These are phyloP conservation scores for Uncinocarpus reesii DNA, from an alignment of 2,329 filamentous ascomycete genomes.

Conservation along the genomic window DNA sequence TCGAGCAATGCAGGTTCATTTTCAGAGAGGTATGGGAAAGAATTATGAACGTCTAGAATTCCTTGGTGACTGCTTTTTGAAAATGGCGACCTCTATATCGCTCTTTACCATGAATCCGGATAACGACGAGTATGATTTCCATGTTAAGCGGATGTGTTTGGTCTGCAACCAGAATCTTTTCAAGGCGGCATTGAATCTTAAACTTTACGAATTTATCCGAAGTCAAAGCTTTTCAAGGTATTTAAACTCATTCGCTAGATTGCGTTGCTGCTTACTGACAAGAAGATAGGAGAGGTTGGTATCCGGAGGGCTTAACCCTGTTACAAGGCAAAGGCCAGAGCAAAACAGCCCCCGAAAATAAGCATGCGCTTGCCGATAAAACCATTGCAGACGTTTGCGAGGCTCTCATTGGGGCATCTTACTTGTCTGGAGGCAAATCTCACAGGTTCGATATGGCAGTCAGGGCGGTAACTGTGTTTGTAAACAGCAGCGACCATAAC, in stretches of 20 bases:
- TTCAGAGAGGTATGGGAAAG: conserved; percentile 75
- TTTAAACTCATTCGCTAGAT: neutral
- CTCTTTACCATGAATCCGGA: conserved; percentile 67
- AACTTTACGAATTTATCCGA: conserved; percentile 64
- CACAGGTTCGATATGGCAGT: conserved; percentile 51
- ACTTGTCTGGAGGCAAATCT: conserved; percentile 45
- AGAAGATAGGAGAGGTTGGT: conserved; percentile 60
- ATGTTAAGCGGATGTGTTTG: conserved; percentile 81
- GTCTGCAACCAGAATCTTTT: conserved; percentile 88
- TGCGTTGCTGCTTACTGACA: conserved; percentile 11
- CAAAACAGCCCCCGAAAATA: conserved; percentile 32
- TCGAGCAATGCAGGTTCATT: conserved; percentile 55
- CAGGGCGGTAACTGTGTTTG: conserved; percentile 49
- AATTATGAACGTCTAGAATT: conserved; percentile 96
- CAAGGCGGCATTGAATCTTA: conserved; percentile 58
- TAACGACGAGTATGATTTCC: conserved; percentile 74
- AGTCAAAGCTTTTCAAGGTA: conserved; percentile 69
- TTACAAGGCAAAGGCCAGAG: conserved; percentile 59
- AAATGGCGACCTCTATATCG: conserved; percentile 88
- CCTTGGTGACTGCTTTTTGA: conserved; percentile 84
- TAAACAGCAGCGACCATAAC: conserved; percentile 57
- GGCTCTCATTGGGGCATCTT: conserved; percentile 79
- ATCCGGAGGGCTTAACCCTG: conserved; percentile 67
- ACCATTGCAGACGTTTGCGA: conserved; percentile 90
- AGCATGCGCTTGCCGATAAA: conserved; percentile 71